phyloP scores from a whole-genome alignment of 345 rosid genomes.

The Hirschfeldia incana region DNA sequence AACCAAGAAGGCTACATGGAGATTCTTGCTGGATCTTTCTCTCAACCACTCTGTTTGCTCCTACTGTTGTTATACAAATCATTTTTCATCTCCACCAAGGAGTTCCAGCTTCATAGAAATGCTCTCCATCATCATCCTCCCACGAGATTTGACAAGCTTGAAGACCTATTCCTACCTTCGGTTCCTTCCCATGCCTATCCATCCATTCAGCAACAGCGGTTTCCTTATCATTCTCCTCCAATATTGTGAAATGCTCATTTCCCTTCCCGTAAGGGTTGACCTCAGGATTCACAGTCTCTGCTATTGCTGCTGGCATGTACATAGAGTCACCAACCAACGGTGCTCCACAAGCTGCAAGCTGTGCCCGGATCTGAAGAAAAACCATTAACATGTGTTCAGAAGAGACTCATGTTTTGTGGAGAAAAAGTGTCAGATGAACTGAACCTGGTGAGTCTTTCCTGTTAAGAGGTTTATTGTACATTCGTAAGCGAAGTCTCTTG shows the following conservation, averaged over 20 bases:
- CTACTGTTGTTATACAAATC: background rate
- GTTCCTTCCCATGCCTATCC: slow-evolving; percentile 73
- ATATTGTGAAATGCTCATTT: slow-evolving; percentile 29
- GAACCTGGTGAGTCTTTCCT: slow-evolving; percentile 95
- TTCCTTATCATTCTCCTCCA: slow-evolving; percentile 50
- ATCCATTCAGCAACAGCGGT: slow-evolving; percentile 66
- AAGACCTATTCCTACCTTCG: slow-evolving; percentile 72
- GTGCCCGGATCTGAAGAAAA: slow-evolving; percentile 68
- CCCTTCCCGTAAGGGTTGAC: slow-evolving; percentile 72
- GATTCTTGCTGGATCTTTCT: background rate
- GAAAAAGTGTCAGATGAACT: background rate
- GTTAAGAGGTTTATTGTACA: slow-evolving; percentile 87
- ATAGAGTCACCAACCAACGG: slow-evolving; percentile 90
- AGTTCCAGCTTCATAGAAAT: slow-evolving; percentile 68
- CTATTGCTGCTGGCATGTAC: slow-evolving; percentile 87
- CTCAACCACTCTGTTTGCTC: background rate
- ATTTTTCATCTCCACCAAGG: slow-evolving; percentile 74
- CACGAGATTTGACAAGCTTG: slow-evolving; percentile 93
- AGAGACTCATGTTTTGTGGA: background rate
- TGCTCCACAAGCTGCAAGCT: slow-evolving; percentile 84
- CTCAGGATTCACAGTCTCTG: slow-evolving; percentile 60
- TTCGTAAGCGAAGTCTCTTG: slow-evolving; percentile 69
- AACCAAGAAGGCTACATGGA: background rate
- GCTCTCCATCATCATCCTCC: slow-evolving; percentile 72
- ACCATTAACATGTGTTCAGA: slow-evolving; percentile 16